These are phyloP conservation scores for Wickerhamomyces sp. DNA, from an alignment of 1,139 yeast genomes.

Conservation along the genomic window DNA sequence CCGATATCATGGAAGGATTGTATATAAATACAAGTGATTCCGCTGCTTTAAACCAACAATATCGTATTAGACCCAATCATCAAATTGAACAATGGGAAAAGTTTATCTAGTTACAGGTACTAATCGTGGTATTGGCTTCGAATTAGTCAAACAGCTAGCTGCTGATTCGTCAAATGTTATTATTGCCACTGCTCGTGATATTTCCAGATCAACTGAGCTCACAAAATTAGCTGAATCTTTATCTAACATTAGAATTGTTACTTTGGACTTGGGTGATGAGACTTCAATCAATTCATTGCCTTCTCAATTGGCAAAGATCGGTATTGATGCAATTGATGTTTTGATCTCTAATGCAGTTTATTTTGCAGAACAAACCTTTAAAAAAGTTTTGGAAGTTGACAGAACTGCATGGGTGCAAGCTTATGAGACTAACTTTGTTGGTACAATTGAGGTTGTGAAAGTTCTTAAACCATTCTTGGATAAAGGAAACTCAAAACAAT, in stretches of 20 bases:
- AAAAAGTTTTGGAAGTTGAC: not conserved
- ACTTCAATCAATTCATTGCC: slow-evolving; percentile 6
- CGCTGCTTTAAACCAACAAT: not conserved
- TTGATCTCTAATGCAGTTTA: slow-evolving; percentile 8
- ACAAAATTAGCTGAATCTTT: not conserved
- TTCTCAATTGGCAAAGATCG: slow-evolving; percentile 1
- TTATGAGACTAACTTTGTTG: slow-evolving; percentile 19
- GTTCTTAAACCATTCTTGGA: slow-evolving; percentile 18
- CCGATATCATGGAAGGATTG: too few relatives aligned
- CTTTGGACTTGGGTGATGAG: slow-evolving; percentile 7
- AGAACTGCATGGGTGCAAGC: not conserved
- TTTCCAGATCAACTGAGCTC: slow-evolving; percentile 5
- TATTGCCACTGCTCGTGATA: slow-evolving; percentile 11
- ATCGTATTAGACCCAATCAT: not conserved
- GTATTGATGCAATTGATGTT: slow-evolving; percentile 11
- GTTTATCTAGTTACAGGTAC: slow-evolving; percentile 16
- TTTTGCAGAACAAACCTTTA: not conserved
- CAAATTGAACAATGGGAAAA: not conserved
- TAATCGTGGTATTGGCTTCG: slow-evolving; percentile 15
- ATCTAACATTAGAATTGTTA: slow-evolving; percentile 7
- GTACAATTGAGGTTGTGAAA: slow-evolving; percentile 22
- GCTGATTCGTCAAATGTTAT: slow-evolving; percentile 2
- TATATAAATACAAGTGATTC: too few relatives aligned
- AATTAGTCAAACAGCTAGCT: slow-evolving; percentile 4
- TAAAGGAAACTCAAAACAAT: slow-evolving; percentile 14